A percentile compares a stretch with the other conserved stretches of the same genome.
Conservation (phyloP, 169 alveolate species). For the Theileria orientalis region DNA sequence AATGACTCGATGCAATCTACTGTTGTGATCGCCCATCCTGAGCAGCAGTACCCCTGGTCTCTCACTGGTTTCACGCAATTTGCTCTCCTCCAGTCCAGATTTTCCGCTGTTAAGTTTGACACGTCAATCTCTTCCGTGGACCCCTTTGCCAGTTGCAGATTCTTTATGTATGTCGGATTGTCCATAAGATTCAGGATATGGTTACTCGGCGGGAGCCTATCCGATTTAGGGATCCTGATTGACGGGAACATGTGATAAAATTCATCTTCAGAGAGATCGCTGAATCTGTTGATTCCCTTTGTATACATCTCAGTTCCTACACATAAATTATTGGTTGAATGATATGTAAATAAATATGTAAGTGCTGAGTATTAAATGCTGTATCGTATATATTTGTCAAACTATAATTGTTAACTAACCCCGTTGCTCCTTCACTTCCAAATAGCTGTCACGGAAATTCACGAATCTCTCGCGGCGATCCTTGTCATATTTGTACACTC, state of each 20-base stretch:
- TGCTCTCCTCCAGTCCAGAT: constrained; percentile 68
- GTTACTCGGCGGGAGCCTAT: not conserved
- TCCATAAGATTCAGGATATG: not conserved
- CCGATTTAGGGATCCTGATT: not conserved
- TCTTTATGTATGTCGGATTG: constrained; percentile 8
- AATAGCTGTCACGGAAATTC: constrained; percentile 30
- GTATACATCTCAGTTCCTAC: constrained; percentile 31
- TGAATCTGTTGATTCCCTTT: constrained; percentile 53
- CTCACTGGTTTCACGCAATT: constrained; percentile 59
- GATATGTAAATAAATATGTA: too few relatives aligned
- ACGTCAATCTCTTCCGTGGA: constrained; percentile 9
- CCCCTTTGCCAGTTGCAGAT: constrained; percentile 6
- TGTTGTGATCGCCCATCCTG: constrained; percentile 86
- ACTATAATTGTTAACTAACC: constrained; percentile 6
- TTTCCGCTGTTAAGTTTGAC: not conserved
- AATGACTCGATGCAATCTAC: constrained; percentile 75
- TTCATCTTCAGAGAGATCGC: constrained; percentile 46
- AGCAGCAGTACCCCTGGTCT: constrained; percentile 77
- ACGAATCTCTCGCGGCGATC: constrained; percentile 21
- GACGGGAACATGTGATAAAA: constrained; percentile 9
- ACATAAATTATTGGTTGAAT: not conserved
- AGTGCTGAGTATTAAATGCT: too few relatives aligned
- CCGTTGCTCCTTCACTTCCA: constrained; percentile 12
- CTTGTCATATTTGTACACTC: constrained; percentile 3
- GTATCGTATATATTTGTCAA: not conserved